Evolutionary conservation across 116 monocot species (phyloP).

Genomic region (Trichopus zeylanicus): DNA sequence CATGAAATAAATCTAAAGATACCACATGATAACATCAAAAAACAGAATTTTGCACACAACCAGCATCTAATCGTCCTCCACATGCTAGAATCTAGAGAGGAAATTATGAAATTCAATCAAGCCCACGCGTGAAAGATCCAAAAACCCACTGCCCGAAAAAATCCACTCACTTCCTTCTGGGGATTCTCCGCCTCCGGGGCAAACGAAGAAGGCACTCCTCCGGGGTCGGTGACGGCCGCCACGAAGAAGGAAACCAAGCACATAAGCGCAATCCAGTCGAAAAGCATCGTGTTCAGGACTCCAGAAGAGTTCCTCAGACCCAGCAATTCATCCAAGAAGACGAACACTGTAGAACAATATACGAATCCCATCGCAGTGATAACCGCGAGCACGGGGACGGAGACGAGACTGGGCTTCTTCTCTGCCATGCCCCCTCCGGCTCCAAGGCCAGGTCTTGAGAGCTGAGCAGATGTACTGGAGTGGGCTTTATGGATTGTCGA

Average conservation of each 20-base stretch:
- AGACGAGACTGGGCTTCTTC: constrained; percentile 10
- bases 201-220: constrained; percentile 24
- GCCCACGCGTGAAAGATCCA: background rate
- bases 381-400: constrained; percentile 23
- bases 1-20: too few relatives aligned
- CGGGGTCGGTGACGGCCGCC: constrained; percentile 26
- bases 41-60: too few relatives aligned
- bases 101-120: constrained; percentile 1
- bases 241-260: constrained; percentile 23
- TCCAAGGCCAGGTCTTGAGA: background rate
- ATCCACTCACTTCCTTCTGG: constrained; percentile 15
- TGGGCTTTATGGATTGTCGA: too few relatives aligned
- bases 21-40: too few relatives aligned
- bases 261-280: constrained; percentile 18
- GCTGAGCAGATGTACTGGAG: too few relatives aligned
- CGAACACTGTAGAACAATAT: constrained; percentile 40
- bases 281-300: constrained; percentile 19
- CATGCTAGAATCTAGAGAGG: background rate
- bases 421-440: constrained; percentile 1
- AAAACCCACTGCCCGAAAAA: background rate
- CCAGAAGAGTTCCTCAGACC: constrained; percentile 22
- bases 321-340: constrained; percentile 32
- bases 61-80: too few relatives aligned
- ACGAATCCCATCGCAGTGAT: constrained; percentile 19
- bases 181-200: constrained; percentile 29